These are phyloP conservation scores for Lactarius psammicola DNA, from an alignment of 768 basidiomycete genomes.

Conservation along the genomic window DNA sequence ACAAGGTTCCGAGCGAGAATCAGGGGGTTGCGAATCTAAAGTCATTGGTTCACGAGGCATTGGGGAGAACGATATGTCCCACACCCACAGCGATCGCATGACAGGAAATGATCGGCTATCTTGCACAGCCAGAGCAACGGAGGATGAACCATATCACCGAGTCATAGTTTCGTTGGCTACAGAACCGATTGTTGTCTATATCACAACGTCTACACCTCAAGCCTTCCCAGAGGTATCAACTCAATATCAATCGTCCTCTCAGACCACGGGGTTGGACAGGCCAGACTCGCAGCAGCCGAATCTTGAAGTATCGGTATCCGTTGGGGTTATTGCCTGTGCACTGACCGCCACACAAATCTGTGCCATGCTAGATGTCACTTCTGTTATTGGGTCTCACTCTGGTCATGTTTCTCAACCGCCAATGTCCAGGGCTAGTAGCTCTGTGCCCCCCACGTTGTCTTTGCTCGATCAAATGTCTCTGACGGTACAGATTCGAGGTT, in stretches of 20 bases:
- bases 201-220: slow-evolving; percentile 21
- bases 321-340: slow-evolving; percentile 28
- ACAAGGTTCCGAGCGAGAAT: slow-evolving; percentile 4
- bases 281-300: slow-evolving; percentile 18
- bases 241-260: not conserved
- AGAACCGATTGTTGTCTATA: slow-evolving; percentile 23
- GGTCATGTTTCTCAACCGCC: slow-evolving; percentile 17
- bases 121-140: not conserved
- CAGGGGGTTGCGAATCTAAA: not conserved
- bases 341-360: slow-evolving; percentile 20
- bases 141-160: slow-evolving; percentile 7
- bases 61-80: not conserved
- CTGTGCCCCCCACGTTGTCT: slow-evolving; percentile 30
- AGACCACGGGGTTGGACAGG: not conserved
- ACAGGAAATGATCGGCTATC: not conserved
- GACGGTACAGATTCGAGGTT: slow-evolving; percentile 41
- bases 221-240: not conserved
- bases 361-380: slow-evolving; percentile 32
- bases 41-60: slow-evolving; percentile 6
- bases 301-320: slow-evolving; percentile 22
- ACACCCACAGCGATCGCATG: not conserved
- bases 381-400: slow-evolving; percentile 35
- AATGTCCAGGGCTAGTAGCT: slow-evolving; percentile 24
- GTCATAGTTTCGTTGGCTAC: slow-evolving; percentile 23
- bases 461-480: slow-evolving; percentile 38